A percentile compares a stretch with the other conserved stretches of the same genome.
Conservation (phyloP, 305 asterid genomes). For the Fraxinus velutina region DNA sequence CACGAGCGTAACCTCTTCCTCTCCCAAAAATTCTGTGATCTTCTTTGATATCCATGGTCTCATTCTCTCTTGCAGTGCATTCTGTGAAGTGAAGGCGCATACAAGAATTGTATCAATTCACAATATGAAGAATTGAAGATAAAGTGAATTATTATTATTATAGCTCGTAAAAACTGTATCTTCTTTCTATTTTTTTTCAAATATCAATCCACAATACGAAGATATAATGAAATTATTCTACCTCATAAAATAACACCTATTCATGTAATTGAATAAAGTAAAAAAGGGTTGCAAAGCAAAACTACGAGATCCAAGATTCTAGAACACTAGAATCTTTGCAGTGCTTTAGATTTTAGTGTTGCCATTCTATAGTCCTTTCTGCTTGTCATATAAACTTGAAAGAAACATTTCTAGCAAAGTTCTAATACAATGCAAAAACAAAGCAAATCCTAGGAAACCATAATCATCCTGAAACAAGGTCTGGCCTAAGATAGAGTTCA, state of each 20-base stretch:
- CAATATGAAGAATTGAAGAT: neutral
- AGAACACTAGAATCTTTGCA: neutral
- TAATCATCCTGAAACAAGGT: neutral
- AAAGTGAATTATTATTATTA: neutral
- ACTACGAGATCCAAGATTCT: neutral
- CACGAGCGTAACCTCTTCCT: slow-evolving; percentile 88
- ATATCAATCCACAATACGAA: slow-evolving; percentile 7
- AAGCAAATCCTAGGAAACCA: neutral
- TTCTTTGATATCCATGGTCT: slow-evolving; percentile 96
- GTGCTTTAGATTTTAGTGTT: neutral
- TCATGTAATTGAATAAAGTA: neutral
- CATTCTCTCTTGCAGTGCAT: slow-evolving; percentile 75
- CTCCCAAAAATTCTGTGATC: slow-evolving; percentile 88
- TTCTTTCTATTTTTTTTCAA: neutral
- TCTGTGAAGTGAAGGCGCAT: slow-evolving; percentile 43
- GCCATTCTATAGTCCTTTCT: neutral
- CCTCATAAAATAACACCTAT: neutral
- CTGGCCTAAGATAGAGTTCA: neutral
- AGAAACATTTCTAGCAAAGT: neutral
- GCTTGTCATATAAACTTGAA: neutral
- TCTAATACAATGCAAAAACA: neutral
- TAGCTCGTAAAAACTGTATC: neutral
- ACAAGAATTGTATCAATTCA: neutral
- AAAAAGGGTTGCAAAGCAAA: slow-evolving; percentile 4
- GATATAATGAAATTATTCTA: neutral